Base-by-base conservation (phyloP, 176 grass and related monocot species). In the Cenchrus fungigraminus region DNA sequence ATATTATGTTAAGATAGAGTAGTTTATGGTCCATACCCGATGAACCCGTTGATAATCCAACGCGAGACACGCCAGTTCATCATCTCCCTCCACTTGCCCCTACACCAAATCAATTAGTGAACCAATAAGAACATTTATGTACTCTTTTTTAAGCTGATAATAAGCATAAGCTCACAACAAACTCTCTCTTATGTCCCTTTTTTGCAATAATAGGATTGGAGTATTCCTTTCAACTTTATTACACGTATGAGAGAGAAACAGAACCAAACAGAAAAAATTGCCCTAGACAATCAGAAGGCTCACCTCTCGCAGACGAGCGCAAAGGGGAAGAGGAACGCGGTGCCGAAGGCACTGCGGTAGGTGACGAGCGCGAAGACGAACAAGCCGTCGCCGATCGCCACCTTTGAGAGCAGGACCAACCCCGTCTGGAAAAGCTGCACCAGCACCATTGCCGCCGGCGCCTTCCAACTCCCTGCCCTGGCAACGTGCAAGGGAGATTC, bases 21-120 rank as follows among this genome's bases (percentile, higher is more conserved):
- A 50, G 49, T 50, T 50, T 11, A 25, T 51, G 49, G 11, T 51
- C 49, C 49, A 16, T 79, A 91, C 88, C 92, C 88, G 12, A 91
- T 70, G 16, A 94, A 70, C 4, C 68, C 92, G 72, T 91, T 88
- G 53, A 85, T 87, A 22, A 89, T 94, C 89, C 86, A 94, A 6
- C 83, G 12, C 0, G 52, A 32, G 15, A 83, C 86, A 6, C 20
- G 32, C 88, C 86, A 71, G n/a, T 78, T 53, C 13, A 51, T 72
- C 71, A 93, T 73, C 40, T 86, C 84, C 45, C 43, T 86, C 91
- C 85, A 85, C 43, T 80, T 84, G 1, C 43, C 88, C 15, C 88
- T 93, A 34, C 61, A 54, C 6, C 0, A 9, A 58, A 20, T 8
- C 7, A 20, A 54, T 53, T 4, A 53, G 2, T 5, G 15, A 57